Conservation (phyloP, 108 stramenopile genomes). For the Cyclotella distinguenda region DNA sequence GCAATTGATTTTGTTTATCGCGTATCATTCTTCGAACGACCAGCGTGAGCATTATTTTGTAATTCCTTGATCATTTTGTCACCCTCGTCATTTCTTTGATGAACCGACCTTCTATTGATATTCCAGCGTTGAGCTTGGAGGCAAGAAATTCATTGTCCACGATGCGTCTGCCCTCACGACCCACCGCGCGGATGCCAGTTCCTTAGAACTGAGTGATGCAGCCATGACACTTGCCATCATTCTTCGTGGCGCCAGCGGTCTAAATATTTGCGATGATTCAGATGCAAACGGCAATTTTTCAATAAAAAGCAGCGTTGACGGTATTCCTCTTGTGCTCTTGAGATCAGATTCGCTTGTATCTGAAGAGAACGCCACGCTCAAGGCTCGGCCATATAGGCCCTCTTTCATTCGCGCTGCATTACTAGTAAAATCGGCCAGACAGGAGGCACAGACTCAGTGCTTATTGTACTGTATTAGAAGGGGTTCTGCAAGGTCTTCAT, state of each 20-base stretch:
- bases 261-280: conserved; percentile 25
- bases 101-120: not conserved
- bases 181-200: conserved; percentile 80
- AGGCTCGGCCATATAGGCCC: conserved; percentile 71
- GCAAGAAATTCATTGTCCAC: conserved; percentile 70
- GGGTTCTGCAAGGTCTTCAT: conserved; percentile 79
- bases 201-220: conserved; percentile 79
- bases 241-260: conserved; percentile 47
- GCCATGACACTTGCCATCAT: conserved; percentile 64
- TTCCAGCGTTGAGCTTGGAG: conserved; percentile 55
- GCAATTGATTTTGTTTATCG: conserved; percentile 81
- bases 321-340: conserved; percentile 38
- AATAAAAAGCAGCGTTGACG: conserved; percentile 36
- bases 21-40: conserved; percentile 72
- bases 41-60: conserved; percentile 16
- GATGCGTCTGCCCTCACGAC: conserved; percentile 51
- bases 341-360: conserved; percentile 16
- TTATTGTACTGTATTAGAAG: conserved; percentile 64
- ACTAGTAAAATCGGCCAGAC: conserved; percentile 65
- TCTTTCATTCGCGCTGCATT: conserved; percentile 84
- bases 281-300: conserved; percentile 8
- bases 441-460: conserved; percentile 77
- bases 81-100: not conserved
- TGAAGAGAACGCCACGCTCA: conserved; percentile 32
- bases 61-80: not conserved